Evolutionary conservation across 1,284 basidiomycete species (phyloP), one percentile per base, ranked within the genome.

Genomic region (Ganoderma meredithae): DNA sequence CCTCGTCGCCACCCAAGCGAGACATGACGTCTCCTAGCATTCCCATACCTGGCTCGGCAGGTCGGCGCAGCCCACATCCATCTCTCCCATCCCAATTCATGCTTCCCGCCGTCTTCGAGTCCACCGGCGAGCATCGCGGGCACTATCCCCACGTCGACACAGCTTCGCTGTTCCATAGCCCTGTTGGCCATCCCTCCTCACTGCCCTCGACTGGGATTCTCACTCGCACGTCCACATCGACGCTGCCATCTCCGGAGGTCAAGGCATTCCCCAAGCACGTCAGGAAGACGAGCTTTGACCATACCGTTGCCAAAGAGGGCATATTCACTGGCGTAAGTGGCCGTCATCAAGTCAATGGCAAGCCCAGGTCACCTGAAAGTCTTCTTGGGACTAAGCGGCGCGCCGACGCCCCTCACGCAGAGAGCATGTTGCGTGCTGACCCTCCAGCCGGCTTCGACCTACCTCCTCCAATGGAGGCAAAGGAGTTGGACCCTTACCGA

Each of bases 251-350:
- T 71, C 78, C 81, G 70, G 80, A 86, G 74, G 84, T 81, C 73
- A 85, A 85, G 71, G 83, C 87, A 7, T 95, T 94, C 80, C 90
- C 95, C 62, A 88, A 90, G 69, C 90, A 93, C 76, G 93, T 96
- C 67, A 88, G 95, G 71, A 96, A 97, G 84, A 95, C 95, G 56
- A 95, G 93, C 79, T 96, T 96, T 77, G 95, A 97, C 81, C 95
- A 96, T 79, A 95, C 95, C 0, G 89, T 96, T 39, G 84, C 86
- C 47, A 87, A 87, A 73, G 88, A 92, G 71, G 88, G 87, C 55
- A 85, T 90, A 65, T 81, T 90, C 69, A 77, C 83, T 43, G 86
- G 84, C 62, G 79, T 88, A 65, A 84, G 83, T 74, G 90, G 90
- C 70, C 83, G 92, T 64, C 92, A 94, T 80, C 92, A 94, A 78